Evolutionary conservation across 805 yeast species (phyloP).

Genomic region (Millerozyma miso): DNA sequence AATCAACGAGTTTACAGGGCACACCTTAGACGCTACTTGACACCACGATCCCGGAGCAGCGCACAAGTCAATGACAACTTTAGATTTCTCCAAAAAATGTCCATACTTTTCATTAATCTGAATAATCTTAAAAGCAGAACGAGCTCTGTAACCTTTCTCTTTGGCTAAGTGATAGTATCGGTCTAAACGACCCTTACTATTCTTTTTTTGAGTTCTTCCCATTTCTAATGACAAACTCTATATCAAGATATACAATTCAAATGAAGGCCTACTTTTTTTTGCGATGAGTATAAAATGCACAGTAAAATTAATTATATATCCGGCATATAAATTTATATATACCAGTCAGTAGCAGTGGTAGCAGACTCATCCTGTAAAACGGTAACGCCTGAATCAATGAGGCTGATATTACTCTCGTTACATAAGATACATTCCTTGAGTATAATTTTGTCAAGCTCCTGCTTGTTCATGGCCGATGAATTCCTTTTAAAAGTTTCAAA

Average conservation of each 20-base stretch:
- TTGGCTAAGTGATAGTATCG: constrained; percentile 94
- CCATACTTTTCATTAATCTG: constrained; percentile 97
- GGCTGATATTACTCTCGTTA: constrained; percentile 66
- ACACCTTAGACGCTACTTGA: constrained; percentile 91
- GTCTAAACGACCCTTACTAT: constrained; percentile 98
- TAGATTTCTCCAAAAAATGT: constrained; percentile 88
- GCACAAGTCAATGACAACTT: constrained; percentile 95
- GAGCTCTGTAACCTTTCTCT: constrained; percentile 97
- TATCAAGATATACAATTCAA: no score
- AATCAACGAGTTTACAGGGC: constrained; percentile 89
- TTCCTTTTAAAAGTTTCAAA: constrained; percentile 51
- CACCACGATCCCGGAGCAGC: constrained; percentile 99
- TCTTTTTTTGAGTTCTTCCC: constrained; percentile 93
- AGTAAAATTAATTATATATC: no score
- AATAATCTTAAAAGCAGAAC: constrained; percentile 93
- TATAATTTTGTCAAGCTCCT: constrained; percentile 57
- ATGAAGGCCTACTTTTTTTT: no score
- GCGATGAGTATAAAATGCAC: neutral
- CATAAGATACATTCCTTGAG: constrained; percentile 70
- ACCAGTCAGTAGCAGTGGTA: neutral
- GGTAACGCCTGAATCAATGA: constrained; percentile 62
- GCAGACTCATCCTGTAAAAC: constrained; percentile 11
- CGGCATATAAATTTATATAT: no score
- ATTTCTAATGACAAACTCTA: constrained; percentile 51
- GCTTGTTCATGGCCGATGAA: constrained; percentile 33